phyloP scores from a whole-genome alignment of 2,329 filamentous ascomycete genomes.

The Scorias spongiosa region DNA sequence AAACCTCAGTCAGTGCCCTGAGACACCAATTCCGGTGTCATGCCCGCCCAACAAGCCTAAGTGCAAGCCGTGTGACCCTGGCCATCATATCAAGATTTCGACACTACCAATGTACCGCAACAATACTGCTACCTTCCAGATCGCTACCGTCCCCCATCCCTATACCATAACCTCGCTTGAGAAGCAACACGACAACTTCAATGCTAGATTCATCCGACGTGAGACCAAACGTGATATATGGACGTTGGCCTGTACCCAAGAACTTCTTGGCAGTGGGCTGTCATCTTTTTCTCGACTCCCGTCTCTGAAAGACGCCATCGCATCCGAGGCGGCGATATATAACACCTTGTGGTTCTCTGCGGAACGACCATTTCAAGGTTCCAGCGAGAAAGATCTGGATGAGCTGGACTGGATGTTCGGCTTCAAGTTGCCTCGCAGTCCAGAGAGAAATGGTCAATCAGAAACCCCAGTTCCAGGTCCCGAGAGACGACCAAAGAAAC shows the following conservation, averaged over 20 bases:
- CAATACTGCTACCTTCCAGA: conserved; percentile 56
- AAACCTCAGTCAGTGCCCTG: conserved; percentile 60
- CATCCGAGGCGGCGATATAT: conserved; percentile 46
- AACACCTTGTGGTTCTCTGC: conserved; percentile 70
- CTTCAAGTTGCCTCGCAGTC: conserved; percentile 54
- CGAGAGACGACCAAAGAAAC: conserved; percentile 34
- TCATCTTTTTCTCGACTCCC: conserved; percentile 52
- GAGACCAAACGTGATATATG: conserved; percentile 62
- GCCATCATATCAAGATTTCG: conserved; percentile 49
- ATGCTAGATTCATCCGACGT: conserved; percentile 31
- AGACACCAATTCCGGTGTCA: conserved; percentile 55
- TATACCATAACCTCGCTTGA: conserved; percentile 62
- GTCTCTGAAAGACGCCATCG: conserved; percentile 68
- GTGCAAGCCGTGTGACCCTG: conserved; percentile 59
- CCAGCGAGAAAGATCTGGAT: conserved; percentile 32
- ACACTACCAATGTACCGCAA: conserved; percentile 57
- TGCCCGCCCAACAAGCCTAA: conserved; percentile 69
- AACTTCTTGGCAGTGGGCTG: conserved; percentile 48
- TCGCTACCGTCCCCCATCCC: conserved; percentile 81
- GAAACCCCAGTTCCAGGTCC: conserved; percentile 44
- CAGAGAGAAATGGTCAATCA: conserved; percentile 38
- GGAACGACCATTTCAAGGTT: conserved; percentile 35
- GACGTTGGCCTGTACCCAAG: conserved; percentile 56
- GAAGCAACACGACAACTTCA: conserved; percentile 26
- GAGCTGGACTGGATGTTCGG: conserved; percentile 78